phyloP scores from a whole-genome alignment of 2,329 filamentous ascomycete genomes.

The Aspergillus latus region DNA sequence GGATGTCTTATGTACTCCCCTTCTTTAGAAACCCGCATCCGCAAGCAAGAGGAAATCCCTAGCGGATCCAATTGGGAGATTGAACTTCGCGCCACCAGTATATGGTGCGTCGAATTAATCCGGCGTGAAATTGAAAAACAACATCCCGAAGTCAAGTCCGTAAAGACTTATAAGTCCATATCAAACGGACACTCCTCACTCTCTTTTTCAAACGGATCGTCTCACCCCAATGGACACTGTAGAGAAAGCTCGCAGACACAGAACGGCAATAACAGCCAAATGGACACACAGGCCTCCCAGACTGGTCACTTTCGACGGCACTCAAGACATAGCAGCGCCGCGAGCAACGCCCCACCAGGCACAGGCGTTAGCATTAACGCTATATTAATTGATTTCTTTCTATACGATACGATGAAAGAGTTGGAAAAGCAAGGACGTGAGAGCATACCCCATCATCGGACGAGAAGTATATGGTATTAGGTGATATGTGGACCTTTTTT shows the following conservation, averaged over 20 bases:
- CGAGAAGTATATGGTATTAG: slow-evolving; percentile 91
- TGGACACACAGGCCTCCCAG: slow-evolving; percentile 14
- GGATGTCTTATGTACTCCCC: slow-evolving; percentile 85
- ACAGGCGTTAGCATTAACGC: slow-evolving; percentile 63
- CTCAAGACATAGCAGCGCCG: slow-evolving; percentile 21
- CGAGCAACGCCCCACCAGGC: slow-evolving; percentile 4
- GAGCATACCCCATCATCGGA: slow-evolving; percentile 77
- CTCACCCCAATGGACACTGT: background rate
- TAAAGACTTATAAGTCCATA: slow-evolving; percentile 4
- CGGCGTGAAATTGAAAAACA: slow-evolving; percentile 71
- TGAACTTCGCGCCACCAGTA: slow-evolving; percentile 87
- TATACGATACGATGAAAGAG: slow-evolving; percentile 93
- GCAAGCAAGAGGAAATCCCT: slow-evolving; percentile 62
- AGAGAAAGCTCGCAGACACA: background rate
- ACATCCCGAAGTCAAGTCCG: slow-evolving; percentile 64
- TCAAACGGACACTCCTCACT: slow-evolving; percentile 6
- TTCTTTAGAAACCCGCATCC: slow-evolving; percentile 69
- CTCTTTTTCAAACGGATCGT: background rate
- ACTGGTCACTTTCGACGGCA: slow-evolving; percentile 21
- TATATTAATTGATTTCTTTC: slow-evolving; percentile 92
- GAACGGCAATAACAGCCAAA: slow-evolving; percentile 8
- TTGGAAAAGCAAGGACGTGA: slow-evolving; percentile 62
- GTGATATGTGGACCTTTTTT: background rate
- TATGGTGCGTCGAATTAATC: slow-evolving; percentile 94
- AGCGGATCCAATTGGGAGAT: slow-evolving; percentile 77